Evolutionary conservation across 495 filamentous ascomycete genomes (phyloP), one percentile per base, ranked within the genome.

Genomic region (Peziza echinospora): DNA sequence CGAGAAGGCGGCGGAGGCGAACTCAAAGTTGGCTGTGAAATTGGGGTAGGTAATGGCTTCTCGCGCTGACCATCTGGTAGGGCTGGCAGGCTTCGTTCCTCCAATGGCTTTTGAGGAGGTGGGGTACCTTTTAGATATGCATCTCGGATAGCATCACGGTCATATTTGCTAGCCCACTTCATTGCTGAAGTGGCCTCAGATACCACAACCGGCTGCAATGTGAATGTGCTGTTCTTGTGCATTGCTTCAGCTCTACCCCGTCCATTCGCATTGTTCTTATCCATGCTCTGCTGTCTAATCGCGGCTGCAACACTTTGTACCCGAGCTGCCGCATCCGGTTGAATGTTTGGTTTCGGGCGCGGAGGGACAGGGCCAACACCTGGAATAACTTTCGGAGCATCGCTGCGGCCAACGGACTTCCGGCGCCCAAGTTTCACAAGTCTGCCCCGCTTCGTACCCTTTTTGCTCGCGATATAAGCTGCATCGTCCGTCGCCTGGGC

Each of bases 101-200:
- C 30, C 13, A 11, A 13, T 37, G 30, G 2, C 30, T 13, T 37
- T 37, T 37, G 30, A 37, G 30, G 30, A 1, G 30, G 30, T 3
- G 30, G 30, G 19, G 30, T 37, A 17, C 30, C 30, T 37, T 60
- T 59, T 8, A 96, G 69, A 63, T 94, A 96, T 19, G 80, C 76
- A 41, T 77, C 74, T 13, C 83, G 70, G 48, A 89, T 79, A 2
- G 76, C 70, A 56, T 89, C 75, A 61, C 85, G 85, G 57, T 97
- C 87, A 52, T 84, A 89, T 47, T 77, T 77, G 58, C 69, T 83
- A 8, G 87, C 82, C 89, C 89, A 97, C 60, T 93, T 87, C 77
- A 97, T 80, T 9, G 89, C 89, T 21, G 84, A 78, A 13, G 78
- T 84, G 16, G 85, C 91, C 56, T 89, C 89, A 47, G 69, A 87